These are phyloP conservation scores for Singerocomus rubriflavus DNA, from an alignment of 1,284 basidiomycete species.

Conservation along the genomic window DNA sequence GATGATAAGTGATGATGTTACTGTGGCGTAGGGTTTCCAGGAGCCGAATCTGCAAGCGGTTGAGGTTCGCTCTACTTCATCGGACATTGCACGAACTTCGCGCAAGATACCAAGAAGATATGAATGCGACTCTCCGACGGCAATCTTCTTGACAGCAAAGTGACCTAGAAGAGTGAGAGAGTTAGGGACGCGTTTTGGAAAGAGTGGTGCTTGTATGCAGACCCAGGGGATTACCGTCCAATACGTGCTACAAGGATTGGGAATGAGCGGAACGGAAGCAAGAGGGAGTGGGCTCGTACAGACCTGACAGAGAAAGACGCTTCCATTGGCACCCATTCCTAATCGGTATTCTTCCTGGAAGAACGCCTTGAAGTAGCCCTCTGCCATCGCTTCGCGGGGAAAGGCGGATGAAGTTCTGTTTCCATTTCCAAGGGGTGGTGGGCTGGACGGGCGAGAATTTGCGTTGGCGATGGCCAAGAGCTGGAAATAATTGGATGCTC, in stretches of 20 bases:
- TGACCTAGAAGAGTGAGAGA: conserved; percentile 46
- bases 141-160: conserved; percentile 95
- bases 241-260: conserved; percentile 55
- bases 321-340: conserved; percentile 92
- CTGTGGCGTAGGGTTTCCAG: conserved; percentile 86
- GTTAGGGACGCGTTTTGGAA: conserved; percentile 1
- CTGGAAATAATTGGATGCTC: conserved; percentile 73
- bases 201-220: conserved; percentile 2
- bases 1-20: conserved; percentile 93
- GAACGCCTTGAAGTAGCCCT: conserved; percentile 83
- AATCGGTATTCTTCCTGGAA: conserved; percentile 84
- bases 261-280: conserved; percentile 4
- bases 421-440: conserved; percentile 32
- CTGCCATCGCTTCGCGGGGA: conserved; percentile 66
- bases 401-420: conserved; percentile 41
- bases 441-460: conserved; percentile 53
- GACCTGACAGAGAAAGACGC: conserved; percentile 83
- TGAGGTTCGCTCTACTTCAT: not conserved
- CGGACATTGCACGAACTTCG: conserved; percentile 49
- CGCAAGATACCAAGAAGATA: conserved; percentile 80
- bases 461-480: conserved; percentile 69
- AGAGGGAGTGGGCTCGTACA: conserved; percentile 19
- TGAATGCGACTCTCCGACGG: conserved; percentile 82
- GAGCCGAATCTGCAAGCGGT: conserved; percentile 58
- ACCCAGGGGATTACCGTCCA: conserved; percentile 78